Conservation (phyloP, 2,329 filamentous ascomycete species). For the Trichoderma aggressivum region DNA sequence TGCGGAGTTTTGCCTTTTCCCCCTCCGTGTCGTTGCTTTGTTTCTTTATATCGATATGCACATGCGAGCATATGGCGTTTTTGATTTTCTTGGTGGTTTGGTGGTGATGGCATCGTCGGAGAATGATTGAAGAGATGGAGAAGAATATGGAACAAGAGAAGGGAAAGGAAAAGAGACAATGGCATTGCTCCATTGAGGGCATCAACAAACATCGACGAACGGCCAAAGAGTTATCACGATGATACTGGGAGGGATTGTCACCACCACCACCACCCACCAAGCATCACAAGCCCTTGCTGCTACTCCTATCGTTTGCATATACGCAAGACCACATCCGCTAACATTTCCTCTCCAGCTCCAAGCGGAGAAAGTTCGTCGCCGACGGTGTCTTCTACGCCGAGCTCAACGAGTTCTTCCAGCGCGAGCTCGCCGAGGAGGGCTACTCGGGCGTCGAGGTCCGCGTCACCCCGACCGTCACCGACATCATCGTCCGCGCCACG, state of each 20-base stretch:
- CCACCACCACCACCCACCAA: not conserved
- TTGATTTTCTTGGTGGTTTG: not conserved
- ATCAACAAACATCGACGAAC: not conserved
- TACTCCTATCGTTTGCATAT: not conserved
- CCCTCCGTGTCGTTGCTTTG: constrained; percentile 11
- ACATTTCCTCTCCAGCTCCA: constrained; percentile 58
- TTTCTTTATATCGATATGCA: not conserved
- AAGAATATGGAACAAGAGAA: not conserved
- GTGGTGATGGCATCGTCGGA: not conserved
- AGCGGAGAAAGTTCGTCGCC: constrained; percentile 91
- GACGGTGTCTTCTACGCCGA: constrained; percentile 99
- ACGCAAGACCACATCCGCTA: not conserved
- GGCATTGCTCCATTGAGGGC: not conserved
- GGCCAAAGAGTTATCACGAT: not conserved
- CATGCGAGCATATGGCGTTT: not conserved
- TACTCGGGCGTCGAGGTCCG: constrained; percentile 99
- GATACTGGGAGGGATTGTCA: not conserved
- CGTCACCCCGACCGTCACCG: constrained; percentile 98
- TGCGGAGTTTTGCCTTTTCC: constrained; percentile 22
- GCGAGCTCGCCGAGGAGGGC: constrained; percentile 98
- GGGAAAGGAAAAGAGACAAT: not conserved
- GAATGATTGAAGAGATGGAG: not conserved
- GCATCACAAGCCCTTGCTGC: not conserved
- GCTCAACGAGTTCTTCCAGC: constrained; percentile 99
- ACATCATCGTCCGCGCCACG: constrained; percentile 99